These are phyloP conservation scores for Prototheca wickerhamii DNA, from an alignment of 163 green algal species.

Conservation along the genomic window DNA sequence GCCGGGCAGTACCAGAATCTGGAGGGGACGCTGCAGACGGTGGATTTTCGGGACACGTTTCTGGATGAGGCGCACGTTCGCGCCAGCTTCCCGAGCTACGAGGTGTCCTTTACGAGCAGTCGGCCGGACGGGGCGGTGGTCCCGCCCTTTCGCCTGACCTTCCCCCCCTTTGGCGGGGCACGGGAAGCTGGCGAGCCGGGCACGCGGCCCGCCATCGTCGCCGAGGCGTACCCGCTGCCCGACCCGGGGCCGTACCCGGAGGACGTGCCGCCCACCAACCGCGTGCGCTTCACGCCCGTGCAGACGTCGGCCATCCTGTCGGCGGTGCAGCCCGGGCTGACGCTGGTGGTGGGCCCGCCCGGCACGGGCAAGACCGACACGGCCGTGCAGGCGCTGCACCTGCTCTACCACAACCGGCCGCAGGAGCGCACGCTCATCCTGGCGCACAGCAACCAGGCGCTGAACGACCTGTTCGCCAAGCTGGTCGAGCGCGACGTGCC, in stretches of 20 bases:
- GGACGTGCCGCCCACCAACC: slow-evolving; percentile 68
- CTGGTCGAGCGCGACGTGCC: slow-evolving; percentile 87
- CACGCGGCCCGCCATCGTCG: slow-evolving; percentile 34
- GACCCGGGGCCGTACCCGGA: slow-evolving; percentile 82
- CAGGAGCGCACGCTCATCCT: slow-evolving; percentile 88
- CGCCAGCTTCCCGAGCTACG: slow-evolving; percentile 72
- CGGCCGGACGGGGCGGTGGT: not conserved
- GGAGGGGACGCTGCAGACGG: slow-evolving; percentile 30
- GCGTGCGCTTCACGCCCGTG: slow-evolving; percentile 85
- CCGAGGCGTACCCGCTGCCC: slow-evolving; percentile 62
- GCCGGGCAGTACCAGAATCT: slow-evolving; percentile 59
- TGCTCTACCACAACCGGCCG: slow-evolving; percentile 93
- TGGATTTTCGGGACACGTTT: slow-evolving; percentile 95
- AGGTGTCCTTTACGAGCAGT: slow-evolving; percentile 27
- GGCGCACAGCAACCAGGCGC: slow-evolving; percentile 92
- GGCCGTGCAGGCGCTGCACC: slow-evolving; percentile 87
- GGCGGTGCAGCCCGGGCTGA: slow-evolving; percentile 86
- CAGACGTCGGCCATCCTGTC: slow-evolving; percentile 71
- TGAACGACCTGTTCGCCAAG: slow-evolving; percentile 64
- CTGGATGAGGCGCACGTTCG: slow-evolving; percentile 78
- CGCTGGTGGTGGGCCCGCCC: slow-evolving; percentile 91
- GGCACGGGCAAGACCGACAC: slow-evolving; percentile 98
- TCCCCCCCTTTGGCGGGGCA: slow-evolving; percentile 37
- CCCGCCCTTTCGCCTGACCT: slow-evolving; percentile 70
- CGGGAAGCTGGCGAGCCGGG: not conserved